Base-by-base conservation (phyloP, 345 rosid genomes). In the Eucalyptus victrix region DNA sequence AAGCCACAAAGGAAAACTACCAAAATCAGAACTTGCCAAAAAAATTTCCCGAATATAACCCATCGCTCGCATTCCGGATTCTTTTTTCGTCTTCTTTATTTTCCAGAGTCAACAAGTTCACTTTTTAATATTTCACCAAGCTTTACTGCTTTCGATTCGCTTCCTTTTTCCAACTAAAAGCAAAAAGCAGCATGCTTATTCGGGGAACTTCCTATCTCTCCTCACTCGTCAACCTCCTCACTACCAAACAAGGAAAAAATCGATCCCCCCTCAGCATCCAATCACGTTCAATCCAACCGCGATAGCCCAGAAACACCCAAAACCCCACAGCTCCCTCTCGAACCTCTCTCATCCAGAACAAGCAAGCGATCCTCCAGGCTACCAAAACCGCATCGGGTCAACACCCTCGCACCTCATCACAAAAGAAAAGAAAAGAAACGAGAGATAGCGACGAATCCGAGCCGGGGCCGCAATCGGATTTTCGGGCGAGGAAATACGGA, bases 351-450 rank as follows among this genome's bases (percentile, higher is more conserved):
- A 4, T 72, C 81, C 81, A 72, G 44, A 34, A 60, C 24, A 76
- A 89, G 88, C 88, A 83, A 83, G 58, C 85, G 88, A 89, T 91
- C 91, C 89, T 58, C 90, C 90, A 90, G 45, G n/a, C 56, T 21
- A 92, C 49, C 51, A 65, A 92, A 92, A 89, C 91, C 53, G 90
- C 90, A 92, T 54, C 87, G 54, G 89, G 47, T 65, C 88, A 69
- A 60, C 49, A 4, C 67, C 69, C 69, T 2, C 28, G 47, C 85
- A 12, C 85, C 13, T 40, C 47, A 21, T 40, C 12, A 15, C 24
- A 4, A 10, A 37, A 86, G 28, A 44, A 50, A 89, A 37, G 17
- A 16, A 69, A 37, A 26, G 30, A 13, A 12, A 86, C 28, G 42
- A 45, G n/a, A 67, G 69, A 89, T 42, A 51, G 23, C 30, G 32